Percentiles rank a stretch among this genome's conserved stretches.
Conservation (phyloP, 257 asterid species). For the Lavandula angustifolia region DNA sequence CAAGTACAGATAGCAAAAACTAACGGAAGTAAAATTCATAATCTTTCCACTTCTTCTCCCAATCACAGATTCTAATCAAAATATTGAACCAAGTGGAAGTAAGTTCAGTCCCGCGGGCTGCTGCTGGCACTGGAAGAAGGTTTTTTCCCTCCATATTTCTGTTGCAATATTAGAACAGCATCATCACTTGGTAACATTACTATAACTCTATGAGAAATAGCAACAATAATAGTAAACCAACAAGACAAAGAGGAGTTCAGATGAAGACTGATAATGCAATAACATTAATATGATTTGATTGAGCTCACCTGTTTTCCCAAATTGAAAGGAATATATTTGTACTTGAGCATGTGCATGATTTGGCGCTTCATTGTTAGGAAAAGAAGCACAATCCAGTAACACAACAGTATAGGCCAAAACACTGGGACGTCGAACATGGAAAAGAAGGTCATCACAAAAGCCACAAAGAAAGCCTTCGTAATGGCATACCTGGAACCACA, state of each 20-base stretch:
- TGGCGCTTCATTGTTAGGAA: conserved; percentile 92
- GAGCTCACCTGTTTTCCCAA: conserved; percentile 79
- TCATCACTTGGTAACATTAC: too few species aligned
- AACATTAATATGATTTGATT: neutral
- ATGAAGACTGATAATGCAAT: neutral
- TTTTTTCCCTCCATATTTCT: conserved; percentile 73
- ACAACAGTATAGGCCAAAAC: conserved; percentile 87
- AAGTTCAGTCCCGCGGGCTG: conserved; percentile 64
- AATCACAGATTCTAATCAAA: conserved; percentile 18
- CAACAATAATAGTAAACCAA: neutral
- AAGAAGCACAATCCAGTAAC: conserved; percentile 86
- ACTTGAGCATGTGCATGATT: conserved; percentile 88
- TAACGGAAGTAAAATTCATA: conserved; percentile 32
- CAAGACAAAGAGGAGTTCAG: neutral
- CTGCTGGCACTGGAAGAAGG: conserved; percentile 58
- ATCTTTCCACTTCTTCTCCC: conserved; percentile 15
- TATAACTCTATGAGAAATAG: too few species aligned
- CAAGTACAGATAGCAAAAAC: conserved; percentile 47
- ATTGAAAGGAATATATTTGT: conserved; percentile 79
- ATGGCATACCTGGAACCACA: conserved; percentile 75
- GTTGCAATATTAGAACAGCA: conserved; percentile 38
- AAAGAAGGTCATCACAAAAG: conserved; percentile 82
- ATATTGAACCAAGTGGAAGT: conserved; percentile 17
- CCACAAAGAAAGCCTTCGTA: conserved; percentile 82
- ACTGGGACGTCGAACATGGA: conserved; percentile 90